These are phyloP conservation scores for Phytophthora pistaciae DNA, from an alignment of 352 stramenopile species.

Conservation along the genomic window DNA sequence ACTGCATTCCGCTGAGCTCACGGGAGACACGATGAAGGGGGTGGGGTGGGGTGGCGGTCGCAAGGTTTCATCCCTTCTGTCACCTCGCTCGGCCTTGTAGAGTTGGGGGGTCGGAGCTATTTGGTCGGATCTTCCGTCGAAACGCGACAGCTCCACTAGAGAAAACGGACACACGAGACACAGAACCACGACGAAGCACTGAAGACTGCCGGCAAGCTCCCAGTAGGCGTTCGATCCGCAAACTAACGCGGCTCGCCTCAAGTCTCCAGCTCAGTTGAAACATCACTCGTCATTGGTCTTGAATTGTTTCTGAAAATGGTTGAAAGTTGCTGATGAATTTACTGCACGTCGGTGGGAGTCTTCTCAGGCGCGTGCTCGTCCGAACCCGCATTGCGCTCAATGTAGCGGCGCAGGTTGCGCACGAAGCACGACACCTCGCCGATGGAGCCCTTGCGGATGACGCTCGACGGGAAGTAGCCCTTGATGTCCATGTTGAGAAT, in stretches of 20 bases:
- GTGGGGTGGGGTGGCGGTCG: constrained; percentile 5
- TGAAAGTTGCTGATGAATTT: constrained; percentile 39
- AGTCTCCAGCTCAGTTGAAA: constrained; percentile 16
- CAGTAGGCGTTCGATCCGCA: constrained; percentile 38
- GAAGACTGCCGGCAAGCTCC: constrained; percentile 5
- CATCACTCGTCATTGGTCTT: constrained; percentile 34
- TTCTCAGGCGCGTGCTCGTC: constrained; percentile 30
- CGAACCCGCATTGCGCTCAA: constrained; percentile 50
- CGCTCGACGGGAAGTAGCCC: constrained; percentile 80
- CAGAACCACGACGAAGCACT: constrained; percentile 36
- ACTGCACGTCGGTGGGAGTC: constrained; percentile 35
- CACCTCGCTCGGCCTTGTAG: constrained; percentile 26
- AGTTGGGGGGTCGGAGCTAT: constrained; percentile 28
- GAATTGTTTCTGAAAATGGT: constrained; percentile 33
- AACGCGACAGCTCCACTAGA: constrained; percentile 37
- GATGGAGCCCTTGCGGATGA: constrained; percentile 85
- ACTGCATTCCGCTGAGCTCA: constrained; percentile 42
- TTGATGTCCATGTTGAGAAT: constrained; percentile 90
- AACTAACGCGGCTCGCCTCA: constrained; percentile 9
- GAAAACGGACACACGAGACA: constrained; percentile 36
- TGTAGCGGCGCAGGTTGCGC: constrained; percentile 79
- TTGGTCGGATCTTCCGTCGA: constrained; percentile 39
- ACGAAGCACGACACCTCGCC: constrained; percentile 84
- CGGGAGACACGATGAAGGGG: constrained; percentile 25
- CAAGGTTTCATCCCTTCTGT: constrained; percentile 36